phyloP scores from a whole-genome alignment of 768 basidiomycete genomes.

The Termitomyces sp. region DNA sequence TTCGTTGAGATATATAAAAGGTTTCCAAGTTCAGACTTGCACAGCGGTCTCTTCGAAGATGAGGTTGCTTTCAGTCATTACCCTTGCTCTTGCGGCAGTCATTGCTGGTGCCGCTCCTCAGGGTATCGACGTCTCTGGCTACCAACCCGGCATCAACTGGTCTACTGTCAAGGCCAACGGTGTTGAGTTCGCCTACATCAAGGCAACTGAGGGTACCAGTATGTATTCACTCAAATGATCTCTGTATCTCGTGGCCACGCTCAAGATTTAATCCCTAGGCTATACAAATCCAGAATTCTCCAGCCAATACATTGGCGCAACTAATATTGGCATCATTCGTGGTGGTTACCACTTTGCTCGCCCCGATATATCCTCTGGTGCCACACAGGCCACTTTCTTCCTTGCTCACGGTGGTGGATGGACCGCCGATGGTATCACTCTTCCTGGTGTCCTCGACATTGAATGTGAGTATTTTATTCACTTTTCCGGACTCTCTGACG shows the following conservation, averaged over 20 bases:
- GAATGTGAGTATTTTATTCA: constrained; percentile 40
- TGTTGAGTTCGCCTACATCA: constrained; percentile 57
- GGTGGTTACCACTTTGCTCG: constrained; percentile 44
- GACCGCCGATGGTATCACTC: constrained; percentile 33
- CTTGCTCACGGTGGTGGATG: constrained; percentile 46
- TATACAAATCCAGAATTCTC: constrained; percentile 44
- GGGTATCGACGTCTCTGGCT: constrained; percentile 56
- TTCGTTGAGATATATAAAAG: constrained; percentile 5
- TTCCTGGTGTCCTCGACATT: constrained; percentile 63
- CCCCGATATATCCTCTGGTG: constrained; percentile 50
- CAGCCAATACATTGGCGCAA: constrained; percentile 53
- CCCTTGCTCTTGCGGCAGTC: constrained; percentile 13
- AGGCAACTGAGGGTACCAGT: constrained; percentile 52
- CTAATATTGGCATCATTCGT: constrained; percentile 51
- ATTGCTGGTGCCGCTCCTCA: constrained; percentile 28
- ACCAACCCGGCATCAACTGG: constrained; percentile 51
- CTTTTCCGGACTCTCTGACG: no score
- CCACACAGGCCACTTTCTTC: constrained; percentile 58
- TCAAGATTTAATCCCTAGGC: constrained; percentile 13
- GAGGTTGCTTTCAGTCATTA: constrained; percentile 15
- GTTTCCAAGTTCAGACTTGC: neutral
- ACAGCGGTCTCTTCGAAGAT: constrained; percentile 3
- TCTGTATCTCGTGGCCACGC: neutral
- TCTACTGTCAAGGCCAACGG: constrained; percentile 46
- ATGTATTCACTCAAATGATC: neutral